phyloP scores from a whole-genome alignment of 2,329 filamentous ascomycete species.

The Aspergillus alliaceus region DNA sequence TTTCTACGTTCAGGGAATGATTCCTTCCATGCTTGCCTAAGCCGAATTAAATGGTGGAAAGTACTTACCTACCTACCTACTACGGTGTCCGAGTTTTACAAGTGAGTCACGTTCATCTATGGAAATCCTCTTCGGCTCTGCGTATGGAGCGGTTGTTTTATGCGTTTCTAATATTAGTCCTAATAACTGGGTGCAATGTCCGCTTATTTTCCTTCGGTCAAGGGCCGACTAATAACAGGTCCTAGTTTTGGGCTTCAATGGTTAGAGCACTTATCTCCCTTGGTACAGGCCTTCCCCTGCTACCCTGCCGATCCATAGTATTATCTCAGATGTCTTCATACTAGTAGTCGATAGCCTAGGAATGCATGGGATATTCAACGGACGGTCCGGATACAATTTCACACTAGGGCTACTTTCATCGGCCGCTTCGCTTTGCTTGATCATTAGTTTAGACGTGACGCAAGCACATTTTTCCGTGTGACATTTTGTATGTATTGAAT shows the following conservation, averaged over 20 bases:
- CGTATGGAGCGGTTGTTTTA: not conserved
- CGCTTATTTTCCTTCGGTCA: not conserved
- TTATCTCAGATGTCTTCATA: not conserved
- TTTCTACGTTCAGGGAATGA: not conserved
- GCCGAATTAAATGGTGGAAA: too few species aligned
- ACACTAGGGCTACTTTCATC: not conserved
- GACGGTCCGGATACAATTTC: not conserved
- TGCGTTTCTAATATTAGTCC: not conserved
- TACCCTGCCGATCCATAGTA: not conserved
- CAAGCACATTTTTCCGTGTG: not conserved
- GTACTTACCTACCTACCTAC: too few species aligned
- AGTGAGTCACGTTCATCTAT: too few species aligned
- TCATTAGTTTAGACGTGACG: not conserved
- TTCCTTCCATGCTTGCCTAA: too few species aligned
- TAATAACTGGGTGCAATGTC: not conserved
- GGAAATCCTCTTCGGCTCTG: not conserved
- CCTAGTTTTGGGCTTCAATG: not conserved
- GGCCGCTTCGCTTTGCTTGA: not conserved
- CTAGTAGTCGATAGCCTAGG: not conserved
- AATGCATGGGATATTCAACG: not conserved
- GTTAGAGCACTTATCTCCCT: not conserved
- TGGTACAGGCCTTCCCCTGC: not conserved
- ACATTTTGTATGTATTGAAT: not conserved
- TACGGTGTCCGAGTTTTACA: too few species aligned
- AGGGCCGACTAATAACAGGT: not conserved